These are phyloP conservation scores for Dalechampia spathulata DNA, from an alignment of 441 rosid genomes.

Conservation along the genomic window DNA sequence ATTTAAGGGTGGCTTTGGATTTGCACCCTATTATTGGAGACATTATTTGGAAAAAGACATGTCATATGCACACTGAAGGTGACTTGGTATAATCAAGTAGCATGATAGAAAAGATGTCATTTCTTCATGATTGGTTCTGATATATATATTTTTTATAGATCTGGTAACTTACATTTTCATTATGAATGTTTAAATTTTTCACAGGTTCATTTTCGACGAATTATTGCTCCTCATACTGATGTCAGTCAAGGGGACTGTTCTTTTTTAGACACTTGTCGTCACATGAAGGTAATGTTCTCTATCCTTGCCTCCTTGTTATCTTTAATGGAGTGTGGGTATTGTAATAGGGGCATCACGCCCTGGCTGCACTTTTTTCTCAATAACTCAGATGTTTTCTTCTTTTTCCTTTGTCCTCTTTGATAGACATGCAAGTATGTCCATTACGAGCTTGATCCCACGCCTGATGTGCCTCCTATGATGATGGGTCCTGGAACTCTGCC, in stretches of 20 bases:
- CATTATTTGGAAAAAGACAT: neutral
- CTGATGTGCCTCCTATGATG: slow-evolving; percentile 54
- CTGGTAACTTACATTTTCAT: neutral
- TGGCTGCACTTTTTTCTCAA: neutral
- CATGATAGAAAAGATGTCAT: neutral
- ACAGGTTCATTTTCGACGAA: slow-evolving; percentile 93
- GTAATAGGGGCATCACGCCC: neutral
- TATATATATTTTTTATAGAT: neutral
- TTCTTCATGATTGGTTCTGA: neutral
- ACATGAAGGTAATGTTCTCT: slow-evolving; percentile 72
- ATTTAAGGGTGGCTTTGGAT: too few relatives aligned
- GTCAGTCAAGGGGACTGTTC: slow-evolving; percentile 94
- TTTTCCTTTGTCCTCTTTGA: slow-evolving; percentile 10
- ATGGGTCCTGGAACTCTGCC: slow-evolving; percentile 36
- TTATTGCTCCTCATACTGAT: slow-evolving; percentile 93
- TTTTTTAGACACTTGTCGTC: slow-evolving; percentile 98
- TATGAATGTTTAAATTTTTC: neutral
- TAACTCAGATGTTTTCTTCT: neutral
- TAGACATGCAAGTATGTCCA: slow-evolving; percentile 98
- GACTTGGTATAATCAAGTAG: neutral
- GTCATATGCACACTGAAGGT: neutral
- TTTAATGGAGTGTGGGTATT: slow-evolving; percentile 1
- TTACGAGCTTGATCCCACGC: slow-evolving; percentile 90
- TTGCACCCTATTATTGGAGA: too few relatives aligned
- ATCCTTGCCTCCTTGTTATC: neutral